Evolutionary conservation across 1,284 basidiomycete genomes (phyloP).

Genomic region (Coniophora puteana): DNA sequence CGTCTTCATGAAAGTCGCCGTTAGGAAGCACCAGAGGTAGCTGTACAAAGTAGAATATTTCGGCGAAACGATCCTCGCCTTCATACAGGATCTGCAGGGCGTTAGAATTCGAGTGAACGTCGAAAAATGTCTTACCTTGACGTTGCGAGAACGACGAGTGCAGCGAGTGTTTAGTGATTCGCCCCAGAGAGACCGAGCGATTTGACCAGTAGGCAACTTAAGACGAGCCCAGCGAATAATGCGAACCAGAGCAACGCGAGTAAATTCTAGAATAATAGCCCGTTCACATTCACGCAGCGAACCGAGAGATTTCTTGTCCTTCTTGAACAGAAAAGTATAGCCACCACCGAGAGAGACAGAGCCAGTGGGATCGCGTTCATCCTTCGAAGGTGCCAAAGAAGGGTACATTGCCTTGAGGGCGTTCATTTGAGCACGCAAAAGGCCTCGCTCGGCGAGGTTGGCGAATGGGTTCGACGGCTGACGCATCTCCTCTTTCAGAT

Average conservation of each 20-base stretch:
- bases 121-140: constrained; percentile 22
- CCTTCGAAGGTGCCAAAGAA: constrained; percentile 1
- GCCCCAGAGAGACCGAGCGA: constrained; percentile 21
- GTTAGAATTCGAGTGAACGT: no score
- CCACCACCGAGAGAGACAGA: background rate
- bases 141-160: constrained; percentile 19
- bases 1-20: no score
- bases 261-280: constrained; percentile 7
- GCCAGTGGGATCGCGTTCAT: background rate
- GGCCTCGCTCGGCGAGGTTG: background rate
- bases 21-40: no score
- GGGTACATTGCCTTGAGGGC: background rate
- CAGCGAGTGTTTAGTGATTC: constrained; percentile 15
- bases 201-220: constrained; percentile 25
- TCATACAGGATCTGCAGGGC: constrained; percentile 6
- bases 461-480: background rate
- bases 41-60: constrained; percentile 24
- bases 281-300: constrained; percentile 7
- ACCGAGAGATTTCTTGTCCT: background rate
- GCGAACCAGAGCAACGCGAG: background rate
- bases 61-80: constrained; percentile 12
- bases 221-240: constrained; percentile 21
- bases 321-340: background rate
- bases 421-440: constrained; percentile 1
- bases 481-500: background rate